phyloP scores from a whole-genome alignment of 176 grass and related monocot genomes.

The Aegilops speltoides region DNA sequence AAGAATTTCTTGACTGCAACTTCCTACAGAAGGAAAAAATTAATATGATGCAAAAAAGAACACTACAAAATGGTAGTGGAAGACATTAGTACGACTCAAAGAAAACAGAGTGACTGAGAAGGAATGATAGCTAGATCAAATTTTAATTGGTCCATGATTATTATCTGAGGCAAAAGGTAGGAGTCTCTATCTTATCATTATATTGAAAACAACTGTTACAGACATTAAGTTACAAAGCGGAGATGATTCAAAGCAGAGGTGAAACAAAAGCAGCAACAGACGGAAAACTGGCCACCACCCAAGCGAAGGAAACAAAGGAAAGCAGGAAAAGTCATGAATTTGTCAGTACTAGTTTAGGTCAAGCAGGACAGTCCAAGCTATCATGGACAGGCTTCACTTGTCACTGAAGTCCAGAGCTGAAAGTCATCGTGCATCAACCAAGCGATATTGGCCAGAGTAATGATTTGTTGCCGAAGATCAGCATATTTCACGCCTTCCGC shows the following conservation, averaged over 20 bases:
- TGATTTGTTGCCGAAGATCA: background rate
- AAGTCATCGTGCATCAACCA: background rate
- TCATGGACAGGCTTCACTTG: background rate
- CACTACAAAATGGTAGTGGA: constrained; percentile 4
- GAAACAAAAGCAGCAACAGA: background rate
- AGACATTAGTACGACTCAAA: background rate
- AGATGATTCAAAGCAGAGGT: background rate
- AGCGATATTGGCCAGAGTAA: background rate
- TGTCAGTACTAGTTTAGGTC: background rate
- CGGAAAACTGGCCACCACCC: background rate
- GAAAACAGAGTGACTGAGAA: background rate
- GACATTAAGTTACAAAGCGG: background rate
- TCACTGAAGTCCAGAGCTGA: background rate
- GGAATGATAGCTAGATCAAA: background rate
- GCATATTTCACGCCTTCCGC: background rate
- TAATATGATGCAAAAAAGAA: constrained; percentile 38
- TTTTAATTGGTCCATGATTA: background rate
- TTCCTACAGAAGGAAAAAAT: constrained; percentile 60
- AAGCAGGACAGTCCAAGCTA: background rate
- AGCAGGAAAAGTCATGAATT: background rate
- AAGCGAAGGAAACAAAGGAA: background rate
- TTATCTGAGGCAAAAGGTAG: background rate
- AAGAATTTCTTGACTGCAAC: constrained; percentile 98
- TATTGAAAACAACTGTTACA: background rate
- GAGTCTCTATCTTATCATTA: background rate